Evolutionary conservation across 805 yeast genomes (phyloP).

Genomic region (Nadsonia fulvescens): DNA sequence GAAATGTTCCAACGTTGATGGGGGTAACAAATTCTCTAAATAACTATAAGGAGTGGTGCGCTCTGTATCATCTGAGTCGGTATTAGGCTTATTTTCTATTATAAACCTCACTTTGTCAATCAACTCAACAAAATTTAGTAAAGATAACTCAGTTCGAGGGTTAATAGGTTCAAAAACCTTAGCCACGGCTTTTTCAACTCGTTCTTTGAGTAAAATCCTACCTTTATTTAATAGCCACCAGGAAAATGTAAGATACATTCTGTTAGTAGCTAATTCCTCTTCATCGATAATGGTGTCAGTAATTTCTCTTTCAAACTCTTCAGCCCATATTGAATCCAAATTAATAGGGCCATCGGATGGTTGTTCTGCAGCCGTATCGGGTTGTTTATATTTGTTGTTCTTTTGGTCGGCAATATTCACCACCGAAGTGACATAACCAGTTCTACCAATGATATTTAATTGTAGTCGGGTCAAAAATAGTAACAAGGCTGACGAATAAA

Average conservation of each 20-base stretch:
- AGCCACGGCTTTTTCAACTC: slow-evolving; percentile 38
- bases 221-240: slow-evolving; percentile 93
- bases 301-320: slow-evolving; percentile 5
- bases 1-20: slow-evolving; percentile 31
- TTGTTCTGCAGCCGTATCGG: slow-evolving; percentile 6
- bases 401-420: slow-evolving; percentile 40
- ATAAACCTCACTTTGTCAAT: slow-evolving; percentile 19
- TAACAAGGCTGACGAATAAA: slow-evolving; percentile 51
- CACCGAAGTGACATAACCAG: slow-evolving; percentile 68
- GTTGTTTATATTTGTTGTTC: slow-evolving; percentile 13
- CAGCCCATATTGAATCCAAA: no score
- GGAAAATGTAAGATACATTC: slow-evolving; percentile 67
- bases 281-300: slow-evolving; percentile 10
- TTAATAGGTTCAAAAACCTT: slow-evolving; percentile 43
- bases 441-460: slow-evolving; percentile 72
- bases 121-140: slow-evolving; percentile 34
- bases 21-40: slow-evolving; percentile 27
- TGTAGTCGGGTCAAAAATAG: slow-evolving; percentile 72
- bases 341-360: slow-evolving; percentile 4
- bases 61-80: slow-evolving; percentile 5
- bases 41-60: slow-evolving; percentile 11
- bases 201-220: slow-evolving; percentile 39
- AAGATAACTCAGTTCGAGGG: slow-evolving; percentile 54
- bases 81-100: slow-evolving; percentile 16
- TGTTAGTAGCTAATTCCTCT: slow-evolving; percentile 29